Percentiles rank a stretch among this genome's conserved stretches.
phyloP scores from a whole-genome alignment of 1,139 yeast genomes.

The Geotrichum aggregatum region DNA sequence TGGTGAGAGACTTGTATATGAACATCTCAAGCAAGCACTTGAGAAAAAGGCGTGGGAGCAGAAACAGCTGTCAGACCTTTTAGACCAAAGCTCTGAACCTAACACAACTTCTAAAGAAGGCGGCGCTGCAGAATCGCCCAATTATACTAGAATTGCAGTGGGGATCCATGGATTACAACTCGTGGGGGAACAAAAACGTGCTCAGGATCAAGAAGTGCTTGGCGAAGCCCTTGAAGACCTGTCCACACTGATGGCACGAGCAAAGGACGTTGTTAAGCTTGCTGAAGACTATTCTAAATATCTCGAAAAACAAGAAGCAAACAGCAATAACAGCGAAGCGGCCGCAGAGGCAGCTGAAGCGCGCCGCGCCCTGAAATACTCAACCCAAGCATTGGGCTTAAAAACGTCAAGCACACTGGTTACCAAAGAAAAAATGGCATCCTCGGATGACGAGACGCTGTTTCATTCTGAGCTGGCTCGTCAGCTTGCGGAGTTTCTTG shows the following conservation, averaged over 20 bases:
- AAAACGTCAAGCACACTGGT: constrained; percentile 28
- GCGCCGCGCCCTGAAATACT: constrained; percentile 32
- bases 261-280: constrained; percentile 64
- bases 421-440: constrained; percentile 37
- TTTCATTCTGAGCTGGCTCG: constrained; percentile 52
- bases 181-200: constrained; percentile 53
- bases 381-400: constrained; percentile 37
- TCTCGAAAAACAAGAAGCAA: constrained; percentile 28
- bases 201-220: constrained; percentile 59
- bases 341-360: constrained; percentile 25
- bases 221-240: constrained; percentile 72
- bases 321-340: constrained; percentile 9
- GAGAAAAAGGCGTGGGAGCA: constrained; percentile 29
- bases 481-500: constrained; percentile 54
- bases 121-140: no score
- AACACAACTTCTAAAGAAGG: background rate
- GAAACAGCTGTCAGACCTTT: no score
- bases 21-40: constrained; percentile 29
- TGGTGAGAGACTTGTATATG: constrained; percentile 36
- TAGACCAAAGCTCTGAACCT: no score
- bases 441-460: constrained; percentile 37
- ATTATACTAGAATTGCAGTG: constrained; percentile 7
- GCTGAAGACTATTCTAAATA: constrained; percentile 48
- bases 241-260: constrained; percentile 70
- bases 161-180: constrained; percentile 74